Base-by-base conservation (phyloP, 148 eudicot species). In the Diospyros lotus region DNA sequence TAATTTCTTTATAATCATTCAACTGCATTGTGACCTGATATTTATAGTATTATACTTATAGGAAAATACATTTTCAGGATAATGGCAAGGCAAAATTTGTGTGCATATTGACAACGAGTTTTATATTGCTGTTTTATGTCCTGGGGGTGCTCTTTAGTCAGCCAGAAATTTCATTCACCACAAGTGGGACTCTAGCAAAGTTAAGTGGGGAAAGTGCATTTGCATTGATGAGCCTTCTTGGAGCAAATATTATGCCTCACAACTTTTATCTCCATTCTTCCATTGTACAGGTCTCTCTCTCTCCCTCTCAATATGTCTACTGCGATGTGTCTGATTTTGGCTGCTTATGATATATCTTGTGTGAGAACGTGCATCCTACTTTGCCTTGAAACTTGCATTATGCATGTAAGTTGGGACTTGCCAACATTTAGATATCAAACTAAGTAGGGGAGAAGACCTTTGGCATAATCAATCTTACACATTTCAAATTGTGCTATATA, bases 181-280 rank as follows among this genome's bases (percentile, higher is more conserved):
- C 78, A 18, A 88, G 81, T 81, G 88, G 87, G 76, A 74, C 78
- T 79, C 79, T 84, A 60, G 80, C 84, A 12, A 89, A 85, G 78
- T 86, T 93, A 76, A 87, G 91, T 59, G 99, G 99, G 74, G 99
- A 92, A 82, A 93, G 86, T 80, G 91, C 88, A 56, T 89, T 85
- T 87, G 88, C 90, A 17, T 78, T 95, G 85, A 95, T 95, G 99
- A 84, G 94, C 84, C 91, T 95, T 75, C 96, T 95, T 73, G 97
- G 99, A 76, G 92, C 97, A 54, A 90, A 65, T 84, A 79, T 92
- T 62, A 93, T 93, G 93, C 99, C 97, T 75, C 97, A 92, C 82
- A 92, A 93, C 73, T 89, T 95, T 80, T 95, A 89, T 86, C 94
- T 90, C 68, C 92, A 93, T 82, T 95, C 99, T 79, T 90, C 97